Conservation (phyloP, 768 basidiomycete species). For the Tephrocybe sp. region DNA sequence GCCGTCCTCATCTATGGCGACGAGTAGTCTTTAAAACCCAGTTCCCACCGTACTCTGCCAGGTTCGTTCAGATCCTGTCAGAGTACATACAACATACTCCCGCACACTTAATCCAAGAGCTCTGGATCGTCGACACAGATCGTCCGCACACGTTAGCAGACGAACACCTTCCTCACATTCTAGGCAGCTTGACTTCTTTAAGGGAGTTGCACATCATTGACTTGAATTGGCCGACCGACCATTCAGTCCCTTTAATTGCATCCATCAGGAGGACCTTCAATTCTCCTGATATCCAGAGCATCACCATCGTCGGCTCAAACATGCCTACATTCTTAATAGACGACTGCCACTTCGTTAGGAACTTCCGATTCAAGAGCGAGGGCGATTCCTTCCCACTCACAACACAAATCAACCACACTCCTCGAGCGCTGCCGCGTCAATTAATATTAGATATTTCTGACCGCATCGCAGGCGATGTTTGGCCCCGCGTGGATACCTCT, state of each 20-base stretch:
- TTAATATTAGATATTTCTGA: background rate
- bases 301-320: background rate
- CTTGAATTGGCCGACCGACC: too few species aligned
- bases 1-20: constrained; percentile 3
- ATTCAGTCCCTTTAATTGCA: too few species aligned
- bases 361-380: constrained; percentile 3
- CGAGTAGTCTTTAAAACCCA: background rate
- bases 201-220: background rate
- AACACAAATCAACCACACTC: background rate
- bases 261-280: background rate
- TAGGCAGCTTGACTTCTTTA: background rate
- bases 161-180: background rate
- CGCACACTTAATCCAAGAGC: background rate
- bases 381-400: background rate
- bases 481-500: constrained; percentile 5
- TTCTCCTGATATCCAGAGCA: background rate
- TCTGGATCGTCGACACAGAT: background rate
- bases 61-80: background rate
- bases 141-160: background rate
- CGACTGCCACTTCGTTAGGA: background rate
- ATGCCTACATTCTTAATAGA: constrained; percentile 1
- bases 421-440: background rate
- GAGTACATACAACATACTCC: background rate
- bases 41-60: background rate
- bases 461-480: background rate